Conservation (phyloP, 2,329 filamentous ascomycete species). For the Trichoderma arundinaceum region DNA sequence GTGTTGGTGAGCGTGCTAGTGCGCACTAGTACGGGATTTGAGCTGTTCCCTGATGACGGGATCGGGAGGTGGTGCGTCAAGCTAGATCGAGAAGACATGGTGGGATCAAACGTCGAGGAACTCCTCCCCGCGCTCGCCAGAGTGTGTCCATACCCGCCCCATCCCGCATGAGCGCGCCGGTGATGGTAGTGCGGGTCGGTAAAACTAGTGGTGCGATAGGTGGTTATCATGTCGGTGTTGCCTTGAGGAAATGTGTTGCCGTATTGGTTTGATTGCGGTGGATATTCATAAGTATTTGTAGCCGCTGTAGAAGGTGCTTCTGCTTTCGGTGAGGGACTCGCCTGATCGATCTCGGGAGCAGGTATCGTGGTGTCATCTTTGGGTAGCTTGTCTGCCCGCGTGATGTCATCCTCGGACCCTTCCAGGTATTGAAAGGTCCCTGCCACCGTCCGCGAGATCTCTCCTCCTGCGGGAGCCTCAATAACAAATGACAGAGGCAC, state of each 20-base stretch:
- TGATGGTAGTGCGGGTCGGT: slow-evolving; percentile 53
- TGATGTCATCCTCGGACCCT: slow-evolving; percentile 55
- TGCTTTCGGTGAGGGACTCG: slow-evolving; percentile 51
- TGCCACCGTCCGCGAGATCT: slow-evolving; percentile 56
- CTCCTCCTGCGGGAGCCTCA: slow-evolving; percentile 58
- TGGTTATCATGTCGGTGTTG: slow-evolving; percentile 60
- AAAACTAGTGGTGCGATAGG: slow-evolving; percentile 60
- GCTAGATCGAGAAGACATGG: slow-evolving; percentile 50
- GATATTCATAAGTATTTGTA: slow-evolving; percentile 55
- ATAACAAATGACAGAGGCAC: slow-evolving; percentile 62
- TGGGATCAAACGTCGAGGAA: slow-evolving; percentile 49
- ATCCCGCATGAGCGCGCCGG: slow-evolving; percentile 46
- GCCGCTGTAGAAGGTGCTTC: slow-evolving; percentile 46
- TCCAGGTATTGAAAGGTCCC: slow-evolving; percentile 57
- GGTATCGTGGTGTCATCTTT: slow-evolving; percentile 48
- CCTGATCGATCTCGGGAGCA: slow-evolving; percentile 47
- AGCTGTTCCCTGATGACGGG: slow-evolving; percentile 47
- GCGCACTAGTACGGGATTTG: slow-evolving; percentile 57
- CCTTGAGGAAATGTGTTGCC: slow-evolving; percentile 48
- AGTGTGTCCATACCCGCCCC: slow-evolving; percentile 52
- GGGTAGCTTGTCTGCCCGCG: slow-evolving; percentile 45
- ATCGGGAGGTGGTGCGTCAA: slow-evolving; percentile 57
- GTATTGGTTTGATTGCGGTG: slow-evolving; percentile 51
- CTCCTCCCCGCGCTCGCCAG: slow-evolving; percentile 51
- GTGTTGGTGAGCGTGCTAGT: slow-evolving; percentile 59